A percentile compares a stretch with the other conserved stretches of the same genome.
phyloP scores from a whole-genome alignment of 164 flowering plant genomes.

The Nymphaea colorata region DNA sequence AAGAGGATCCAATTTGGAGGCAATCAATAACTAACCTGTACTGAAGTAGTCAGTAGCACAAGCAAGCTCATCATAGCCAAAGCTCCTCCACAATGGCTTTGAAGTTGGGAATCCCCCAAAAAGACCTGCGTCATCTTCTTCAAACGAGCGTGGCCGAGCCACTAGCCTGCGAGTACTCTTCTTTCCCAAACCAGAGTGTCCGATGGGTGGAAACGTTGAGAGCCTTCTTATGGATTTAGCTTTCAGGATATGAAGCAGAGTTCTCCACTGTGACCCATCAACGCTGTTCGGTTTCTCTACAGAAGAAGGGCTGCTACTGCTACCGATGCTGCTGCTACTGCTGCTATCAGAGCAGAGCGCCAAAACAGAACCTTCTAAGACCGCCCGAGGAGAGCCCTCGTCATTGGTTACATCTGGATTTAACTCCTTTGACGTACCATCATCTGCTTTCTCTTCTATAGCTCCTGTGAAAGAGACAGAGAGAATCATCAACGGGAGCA shows the following conservation, averaged over 20 bases:
- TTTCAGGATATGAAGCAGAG: constrained; percentile 30
- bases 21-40: constrained; percentile 30
- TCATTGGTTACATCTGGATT: neutral
- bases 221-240: constrained; percentile 47
- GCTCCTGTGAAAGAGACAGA: neutral
- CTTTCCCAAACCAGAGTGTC: constrained; percentile 24
- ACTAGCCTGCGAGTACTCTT: constrained; percentile 33
- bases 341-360: constrained; percentile 35
- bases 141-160: constrained; percentile 25
- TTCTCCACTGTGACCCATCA: constrained; percentile 35
- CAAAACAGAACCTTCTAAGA: constrained; percentile 32
- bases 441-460: neutral
- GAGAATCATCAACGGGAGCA: neutral
- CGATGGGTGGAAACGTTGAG: constrained; percentile 34
- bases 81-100: constrained; percentile 70
- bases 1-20: neutral
- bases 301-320: constrained; percentile 3
- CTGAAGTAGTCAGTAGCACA: constrained; percentile 72
- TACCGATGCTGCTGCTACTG: constrained; percentile 24
- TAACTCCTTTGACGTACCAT: neutral
- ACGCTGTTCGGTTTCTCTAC: constrained; percentile 1
- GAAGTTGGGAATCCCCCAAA: constrained; percentile 11
- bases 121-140: constrained; percentile 26
- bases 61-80: constrained; percentile 42
- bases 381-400: constrained; percentile 45